phyloP scores from a whole-genome alignment of 2,329 filamentous ascomycete species.

The Fusarium praegraminearum region DNA sequence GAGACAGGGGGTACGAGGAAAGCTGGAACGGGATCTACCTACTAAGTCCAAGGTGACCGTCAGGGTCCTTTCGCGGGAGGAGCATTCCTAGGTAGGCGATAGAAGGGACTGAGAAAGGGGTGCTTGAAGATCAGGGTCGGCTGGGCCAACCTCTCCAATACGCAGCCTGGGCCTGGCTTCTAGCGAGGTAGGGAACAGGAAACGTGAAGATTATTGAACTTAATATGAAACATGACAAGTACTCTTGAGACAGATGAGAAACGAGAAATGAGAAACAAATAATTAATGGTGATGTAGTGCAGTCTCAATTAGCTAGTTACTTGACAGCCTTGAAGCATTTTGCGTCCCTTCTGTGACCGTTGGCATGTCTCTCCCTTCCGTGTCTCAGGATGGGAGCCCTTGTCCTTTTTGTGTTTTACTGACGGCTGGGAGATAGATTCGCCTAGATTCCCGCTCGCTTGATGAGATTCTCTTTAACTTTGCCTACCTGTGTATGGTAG shows the following conservation, averaged over 20 bases:
- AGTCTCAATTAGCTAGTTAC: not conserved
- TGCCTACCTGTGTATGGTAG: not conserved
- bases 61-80: constrained; percentile 6
- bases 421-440: constrained; percentile 30
- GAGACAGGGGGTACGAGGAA: constrained; percentile 15
- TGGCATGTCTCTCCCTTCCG: constrained; percentile 41
- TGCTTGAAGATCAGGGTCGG: constrained; percentile 19
- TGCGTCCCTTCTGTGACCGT: constrained; percentile 16
- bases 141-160: not conserved
- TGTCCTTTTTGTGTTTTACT: constrained; percentile 2
- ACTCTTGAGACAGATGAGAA: constrained; percentile 28
- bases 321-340: not conserved
- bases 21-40: constrained; percentile 12
- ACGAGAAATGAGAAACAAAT: constrained; percentile 3
- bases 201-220: constrained; percentile 10
- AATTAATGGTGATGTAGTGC: not conserved
- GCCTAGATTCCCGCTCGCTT: constrained; percentile 37
- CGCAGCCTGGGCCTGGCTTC: not conserved
- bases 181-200: constrained; percentile 20
- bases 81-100: not conserved
- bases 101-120: constrained; percentile 28
- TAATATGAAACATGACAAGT: constrained; percentile 24
- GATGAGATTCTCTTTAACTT: constrained; percentile 19
- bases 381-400: constrained; percentile 26
- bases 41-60: constrained; percentile 12